Percentiles rank a stretch among this genome's conserved stretches.
Evolutionary conservation across 2,329 filamentous ascomycete species (phyloP).

Genomic region (Aspergillus caelatus): DNA sequence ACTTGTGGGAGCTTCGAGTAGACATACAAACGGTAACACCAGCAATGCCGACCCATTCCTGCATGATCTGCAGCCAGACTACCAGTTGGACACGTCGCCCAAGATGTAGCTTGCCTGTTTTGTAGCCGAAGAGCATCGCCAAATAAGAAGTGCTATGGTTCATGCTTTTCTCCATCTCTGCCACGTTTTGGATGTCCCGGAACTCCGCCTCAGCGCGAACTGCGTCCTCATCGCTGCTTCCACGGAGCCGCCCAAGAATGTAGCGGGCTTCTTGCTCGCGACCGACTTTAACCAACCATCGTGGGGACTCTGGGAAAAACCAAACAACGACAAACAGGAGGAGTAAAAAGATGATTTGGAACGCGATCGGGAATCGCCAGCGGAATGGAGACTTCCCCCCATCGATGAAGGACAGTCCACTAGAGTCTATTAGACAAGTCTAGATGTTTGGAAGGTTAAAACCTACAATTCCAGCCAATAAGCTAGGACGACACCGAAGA

Average conservation of each 20-base stretch:
- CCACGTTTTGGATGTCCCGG: constrained; percentile 67
- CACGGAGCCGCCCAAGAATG: constrained; percentile 66
- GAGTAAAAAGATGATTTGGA: constrained; percentile 68
- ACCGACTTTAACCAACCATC: constrained; percentile 64
- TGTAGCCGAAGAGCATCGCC: constrained; percentile 68
- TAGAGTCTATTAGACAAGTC: constrained; percentile 16
- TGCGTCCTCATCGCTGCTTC: constrained; percentile 56
- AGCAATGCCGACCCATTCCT: constrained; percentile 71
- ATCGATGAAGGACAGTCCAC: constrained; percentile 63
- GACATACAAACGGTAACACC: constrained; percentile 63
- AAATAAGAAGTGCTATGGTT: constrained; percentile 60
- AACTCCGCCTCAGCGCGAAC: constrained; percentile 64
- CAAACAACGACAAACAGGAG: constrained; percentile 59
- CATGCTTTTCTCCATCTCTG: constrained; percentile 62
- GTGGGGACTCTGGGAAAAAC: constrained; percentile 70
- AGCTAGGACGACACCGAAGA: constrained; percentile 67
- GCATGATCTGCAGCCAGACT: constrained; percentile 72
- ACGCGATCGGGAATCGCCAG: constrained; percentile 71
- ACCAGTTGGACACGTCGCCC: constrained; percentile 70
- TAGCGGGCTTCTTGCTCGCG: constrained; percentile 69
- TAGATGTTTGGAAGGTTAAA: no score
- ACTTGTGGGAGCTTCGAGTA: background rate
- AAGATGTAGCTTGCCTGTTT: constrained; percentile 67
- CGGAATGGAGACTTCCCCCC: constrained; percentile 60
- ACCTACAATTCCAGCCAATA: constrained; percentile 63